These are phyloP conservation scores for Botrytis deweyae DNA, from an alignment of 2,329 filamentous ascomycete genomes.

Conservation along the genomic window DNA sequence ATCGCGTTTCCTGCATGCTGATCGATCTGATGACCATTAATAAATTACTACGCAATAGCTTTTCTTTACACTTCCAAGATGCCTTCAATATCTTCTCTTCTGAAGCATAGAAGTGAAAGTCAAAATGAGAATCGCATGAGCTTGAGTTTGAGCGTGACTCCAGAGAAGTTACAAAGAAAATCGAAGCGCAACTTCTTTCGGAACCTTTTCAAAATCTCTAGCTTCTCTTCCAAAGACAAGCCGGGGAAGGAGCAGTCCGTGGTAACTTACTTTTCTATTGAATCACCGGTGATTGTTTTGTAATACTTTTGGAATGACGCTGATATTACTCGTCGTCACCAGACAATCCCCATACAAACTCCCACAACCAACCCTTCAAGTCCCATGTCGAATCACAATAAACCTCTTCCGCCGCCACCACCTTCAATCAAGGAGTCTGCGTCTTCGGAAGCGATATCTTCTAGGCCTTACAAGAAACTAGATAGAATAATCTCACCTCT, in stretches of 20 bases:
- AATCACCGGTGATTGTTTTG: not conserved
- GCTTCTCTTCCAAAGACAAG: constrained; percentile 22
- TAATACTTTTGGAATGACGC: constrained; percentile 24
- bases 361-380: constrained; percentile 22
- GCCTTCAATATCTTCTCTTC: constrained; percentile 37
- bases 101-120: constrained; percentile 30
- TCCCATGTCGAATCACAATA: constrained; percentile 48
- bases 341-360: constrained; percentile 18
- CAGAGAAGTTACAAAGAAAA: constrained; percentile 35
- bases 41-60: not conserved
- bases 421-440: constrained; percentile 41
- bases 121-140: constrained; percentile 26
- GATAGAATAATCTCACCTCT: constrained; percentile 60
- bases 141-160: constrained; percentile 24
- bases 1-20: constrained; percentile 22
- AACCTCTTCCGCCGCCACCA: constrained; percentile 57
- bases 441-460: constrained; percentile 43
- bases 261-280: constrained; percentile 20
- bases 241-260: constrained; percentile 25
- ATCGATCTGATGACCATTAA: constrained; percentile 22
- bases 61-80: constrained; percentile 27
- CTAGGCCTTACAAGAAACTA: constrained; percentile 37
- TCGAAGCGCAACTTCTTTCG: constrained; percentile 41
- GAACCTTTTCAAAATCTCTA: constrained; percentile 37
- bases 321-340: constrained; percentile 18